phyloP scores from a whole-genome alignment of 2,329 filamentous ascomycete genomes.

The Colletotrichum cereale region DNA sequence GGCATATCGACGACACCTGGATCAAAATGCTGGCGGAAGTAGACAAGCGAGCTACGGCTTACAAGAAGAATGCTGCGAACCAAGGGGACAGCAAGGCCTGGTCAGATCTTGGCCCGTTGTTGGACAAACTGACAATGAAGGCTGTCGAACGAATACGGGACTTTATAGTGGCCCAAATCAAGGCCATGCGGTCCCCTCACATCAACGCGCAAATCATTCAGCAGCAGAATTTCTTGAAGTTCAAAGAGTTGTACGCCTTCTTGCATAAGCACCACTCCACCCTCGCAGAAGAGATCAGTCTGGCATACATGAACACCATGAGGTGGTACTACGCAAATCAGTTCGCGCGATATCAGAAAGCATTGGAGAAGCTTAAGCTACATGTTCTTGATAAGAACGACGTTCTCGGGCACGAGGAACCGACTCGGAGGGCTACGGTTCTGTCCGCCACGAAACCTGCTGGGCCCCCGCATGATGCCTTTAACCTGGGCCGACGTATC shows the following conservation, averaged over 20 bases:
- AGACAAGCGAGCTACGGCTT: slow-evolving; percentile 79
- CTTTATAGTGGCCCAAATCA: slow-evolving; percentile 94
- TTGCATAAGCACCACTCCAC: slow-evolving; percentile 83
- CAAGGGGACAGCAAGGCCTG: slow-evolving; percentile 78
- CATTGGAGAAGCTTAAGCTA: slow-evolving; percentile 86
- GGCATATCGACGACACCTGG: slow-evolving; percentile 91
- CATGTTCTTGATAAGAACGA: slow-evolving; percentile 87
- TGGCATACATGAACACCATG: slow-evolving; percentile 98
- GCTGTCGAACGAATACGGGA: slow-evolving; percentile 91
- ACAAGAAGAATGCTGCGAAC: slow-evolving; percentile 76
- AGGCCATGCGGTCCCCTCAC: slow-evolving; percentile 91
- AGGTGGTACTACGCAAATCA: slow-evolving; percentile 97
- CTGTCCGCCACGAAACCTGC: slow-evolving; percentile 64
- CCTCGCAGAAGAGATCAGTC: slow-evolving; percentile 90
- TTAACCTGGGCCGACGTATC: slow-evolving; percentile 87
- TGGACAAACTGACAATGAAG: slow-evolving; percentile 87
- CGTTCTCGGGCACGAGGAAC: slow-evolving; percentile 83
- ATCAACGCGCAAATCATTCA: slow-evolving; percentile 98
- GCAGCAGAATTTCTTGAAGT: slow-evolving; percentile 88
- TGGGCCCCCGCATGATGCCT: slow-evolving; percentile 82
- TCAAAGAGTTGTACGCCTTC: slow-evolving; percentile 90
- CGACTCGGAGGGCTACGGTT: slow-evolving; percentile 72
- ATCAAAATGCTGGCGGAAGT: slow-evolving; percentile 85
- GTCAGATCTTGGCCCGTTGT: slow-evolving; percentile 84
- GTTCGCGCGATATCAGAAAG: slow-evolving; percentile 87